A percentile compares a stretch with the other conserved stretches of the same genome.
These are phyloP conservation scores for Camellia lanceoleosa DNA, from an alignment of 148 eudicot genomes.

Conservation along the genomic window DNA sequence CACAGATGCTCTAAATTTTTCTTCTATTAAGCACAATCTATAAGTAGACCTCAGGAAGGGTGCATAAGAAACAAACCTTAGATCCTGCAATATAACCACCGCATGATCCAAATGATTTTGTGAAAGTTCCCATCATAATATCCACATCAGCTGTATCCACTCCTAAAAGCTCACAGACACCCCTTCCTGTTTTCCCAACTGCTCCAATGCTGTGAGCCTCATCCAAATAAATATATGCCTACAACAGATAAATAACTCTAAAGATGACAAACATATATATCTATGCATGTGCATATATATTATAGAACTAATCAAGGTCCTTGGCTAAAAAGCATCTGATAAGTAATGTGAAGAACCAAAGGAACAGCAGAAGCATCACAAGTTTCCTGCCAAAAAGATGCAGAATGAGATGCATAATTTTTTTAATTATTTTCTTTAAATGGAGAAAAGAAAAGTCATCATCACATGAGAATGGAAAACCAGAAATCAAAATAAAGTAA, in stretches of 20 bases:
- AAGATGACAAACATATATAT: not conserved
- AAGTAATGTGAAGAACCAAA: conserved; percentile 1
- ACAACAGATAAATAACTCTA: conserved; percentile 1
- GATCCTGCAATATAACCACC: conserved; percentile 99
- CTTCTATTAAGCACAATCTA: not conserved
- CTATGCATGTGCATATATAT: not conserved
- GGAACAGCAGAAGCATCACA: not conserved
- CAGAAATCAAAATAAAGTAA: not conserved
- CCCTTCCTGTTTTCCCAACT: conserved; percentile 88
- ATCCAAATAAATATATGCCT: conserved; percentile 90
- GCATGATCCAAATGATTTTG: conserved; percentile 96
- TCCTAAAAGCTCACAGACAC: conserved; percentile 90
- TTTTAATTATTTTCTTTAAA: not conserved
- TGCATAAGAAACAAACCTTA: conserved; percentile 46
- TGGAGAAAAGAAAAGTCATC: not conserved
- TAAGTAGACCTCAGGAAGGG: not conserved
- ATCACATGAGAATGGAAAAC: not conserved
- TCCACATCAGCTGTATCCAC: conserved; percentile 98
- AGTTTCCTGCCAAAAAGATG: not conserved
- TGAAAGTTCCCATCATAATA: conserved; percentile 98
- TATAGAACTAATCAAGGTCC: not conserved
- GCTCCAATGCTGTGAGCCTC: conserved; percentile 99
- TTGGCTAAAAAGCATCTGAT: not conserved
- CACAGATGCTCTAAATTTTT: not conserved
- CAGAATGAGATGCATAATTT: not conserved